Evolutionary conservation across 75 land plant species (phyloP).

Genomic region (Sequoia sempervirens): DNA sequence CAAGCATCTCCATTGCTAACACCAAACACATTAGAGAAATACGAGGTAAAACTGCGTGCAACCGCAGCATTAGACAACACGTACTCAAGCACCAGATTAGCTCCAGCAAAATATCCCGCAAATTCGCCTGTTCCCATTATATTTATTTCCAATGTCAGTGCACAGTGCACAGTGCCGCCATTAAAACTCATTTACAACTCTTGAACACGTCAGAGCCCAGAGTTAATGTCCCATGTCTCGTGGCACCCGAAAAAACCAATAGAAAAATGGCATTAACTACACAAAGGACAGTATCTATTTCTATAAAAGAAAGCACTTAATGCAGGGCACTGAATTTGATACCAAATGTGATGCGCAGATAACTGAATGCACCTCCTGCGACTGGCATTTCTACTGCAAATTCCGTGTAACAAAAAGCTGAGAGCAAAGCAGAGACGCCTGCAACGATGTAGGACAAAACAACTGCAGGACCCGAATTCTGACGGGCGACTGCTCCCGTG

Average conservation of each 20-base stretch:
- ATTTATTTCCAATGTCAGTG: not conserved
- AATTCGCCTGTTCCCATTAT: constrained; percentile 52
- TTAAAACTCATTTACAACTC: not conserved
- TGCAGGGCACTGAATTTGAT: not conserved
- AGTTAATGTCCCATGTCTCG: not conserved
- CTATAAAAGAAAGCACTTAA: not conserved
- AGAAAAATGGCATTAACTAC: not conserved
- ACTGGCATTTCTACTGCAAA: constrained; percentile 80
- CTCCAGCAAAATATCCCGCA: constrained; percentile 69
- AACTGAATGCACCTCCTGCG: constrained; percentile 89
- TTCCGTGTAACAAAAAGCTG: constrained; percentile 84
- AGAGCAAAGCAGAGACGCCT: constrained; percentile 79
- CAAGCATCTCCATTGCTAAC: constrained; percentile 31
- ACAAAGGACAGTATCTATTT: no score
- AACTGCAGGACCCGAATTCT: constrained; percentile 65
- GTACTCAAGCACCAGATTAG: constrained; percentile 79
- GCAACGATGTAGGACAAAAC: constrained; percentile 65
- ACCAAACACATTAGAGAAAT: constrained; percentile 43
- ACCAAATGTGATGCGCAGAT: constrained; percentile 77
- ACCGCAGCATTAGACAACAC: constrained; percentile 83
- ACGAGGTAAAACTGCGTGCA: constrained; percentile 73
- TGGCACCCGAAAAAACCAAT: not conserved
- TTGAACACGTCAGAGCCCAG: no score
- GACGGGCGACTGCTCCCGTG: constrained; percentile 59
- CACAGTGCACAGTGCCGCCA: not conserved